Base-by-base conservation (phyloP, 2,329 filamentous ascomycete species). In the Aspergillus transmontanensis region DNA sequence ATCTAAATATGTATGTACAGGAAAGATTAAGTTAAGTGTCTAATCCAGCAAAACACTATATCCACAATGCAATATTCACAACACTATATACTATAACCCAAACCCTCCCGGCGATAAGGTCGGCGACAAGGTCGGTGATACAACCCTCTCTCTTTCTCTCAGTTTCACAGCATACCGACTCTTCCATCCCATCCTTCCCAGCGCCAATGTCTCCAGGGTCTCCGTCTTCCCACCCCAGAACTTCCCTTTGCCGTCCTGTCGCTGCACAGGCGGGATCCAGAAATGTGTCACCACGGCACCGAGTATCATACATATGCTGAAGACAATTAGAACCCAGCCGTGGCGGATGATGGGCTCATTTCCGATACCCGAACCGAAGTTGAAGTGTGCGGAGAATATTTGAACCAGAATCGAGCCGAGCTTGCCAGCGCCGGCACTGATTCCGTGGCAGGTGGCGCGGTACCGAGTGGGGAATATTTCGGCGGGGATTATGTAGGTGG, bases 391-490 rank as follows among this genome's bases (percentile, higher is more conserved):
- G 1, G 75, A 77, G 57, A 80, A 77, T 26, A 80, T 58, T 61
- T 80, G 78, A 23, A 80, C 77, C 16, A 80, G 70, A 57, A 81
- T 77, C 0, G 83, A 83, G 21, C 84, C 84, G 0, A 86, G 71
- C 69, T 86, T 86, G 4, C 85, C 85, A 1, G 78, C 71, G 1
- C 79, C 84, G n/a, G 85, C 85, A 32, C 81, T 80, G 63, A 86
- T 80, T 23, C 84, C 85, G 68, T 86, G 83, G 63, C 81, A 84
- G 1, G 82, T 83, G 58, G 79, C 84, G 21, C 84, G 80, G 68
- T 86, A 86, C 21, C 82, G 78, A 0, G 84, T 86, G 4, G 85
- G 85, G 65, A 86, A 87, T 58, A 85, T 79, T 65, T 86, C 84
- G 14, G 83, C 84, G n/a, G 84, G 82, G 43, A 86, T 82, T 68